Percentiles rank a stretch among this genome's conserved stretches.
These are phyloP conservation scores for Phytophthora pisi DNA, from an alignment of 352 stramenopile species.

Conservation along the genomic window DNA sequence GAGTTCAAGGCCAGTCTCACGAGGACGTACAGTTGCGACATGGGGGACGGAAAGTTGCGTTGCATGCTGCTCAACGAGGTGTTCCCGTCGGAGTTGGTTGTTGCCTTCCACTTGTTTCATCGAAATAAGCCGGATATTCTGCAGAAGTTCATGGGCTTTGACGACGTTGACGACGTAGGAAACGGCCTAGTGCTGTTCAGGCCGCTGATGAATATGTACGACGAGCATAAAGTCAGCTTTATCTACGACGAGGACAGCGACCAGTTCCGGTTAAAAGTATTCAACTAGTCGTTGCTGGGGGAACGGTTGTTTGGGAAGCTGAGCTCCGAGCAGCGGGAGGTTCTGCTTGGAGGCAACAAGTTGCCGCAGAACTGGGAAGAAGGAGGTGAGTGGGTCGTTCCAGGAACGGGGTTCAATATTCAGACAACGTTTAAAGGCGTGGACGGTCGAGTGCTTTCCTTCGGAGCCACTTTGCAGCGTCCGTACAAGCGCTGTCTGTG, in stretches of 20 bases:
- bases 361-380: neutral
- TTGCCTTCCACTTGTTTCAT: constrained; percentile 26
- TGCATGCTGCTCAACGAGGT: constrained; percentile 27
- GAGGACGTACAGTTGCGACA: constrained; percentile 18
- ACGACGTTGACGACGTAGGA: constrained; percentile 23
- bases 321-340: neutral
- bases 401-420: neutral
- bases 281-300: constrained; percentile 10
- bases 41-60: constrained; percentile 15
- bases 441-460: neutral
- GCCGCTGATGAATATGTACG: constrained; percentile 24
- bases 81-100: constrained; percentile 20
- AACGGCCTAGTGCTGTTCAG: constrained; percentile 36
- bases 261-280: constrained; percentile 20
- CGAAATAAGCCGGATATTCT: constrained; percentile 15
- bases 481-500: neutral
- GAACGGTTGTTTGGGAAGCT: constrained; percentile 21
- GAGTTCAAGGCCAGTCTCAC: constrained; percentile 14
- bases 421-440: neutral
- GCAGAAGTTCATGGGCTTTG: constrained; percentile 15
- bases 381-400: neutral
- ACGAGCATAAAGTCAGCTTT: constrained; percentile 26
- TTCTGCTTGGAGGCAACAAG: constrained; percentile 14
- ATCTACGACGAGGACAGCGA: constrained; percentile 19
- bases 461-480: neutral